A percentile compares a stretch with the other conserved stretches of the same genome.
Evolutionary conservation across 148 eudicot genomes (phyloP).

Genomic region (Rhododendron henanense): DNA sequence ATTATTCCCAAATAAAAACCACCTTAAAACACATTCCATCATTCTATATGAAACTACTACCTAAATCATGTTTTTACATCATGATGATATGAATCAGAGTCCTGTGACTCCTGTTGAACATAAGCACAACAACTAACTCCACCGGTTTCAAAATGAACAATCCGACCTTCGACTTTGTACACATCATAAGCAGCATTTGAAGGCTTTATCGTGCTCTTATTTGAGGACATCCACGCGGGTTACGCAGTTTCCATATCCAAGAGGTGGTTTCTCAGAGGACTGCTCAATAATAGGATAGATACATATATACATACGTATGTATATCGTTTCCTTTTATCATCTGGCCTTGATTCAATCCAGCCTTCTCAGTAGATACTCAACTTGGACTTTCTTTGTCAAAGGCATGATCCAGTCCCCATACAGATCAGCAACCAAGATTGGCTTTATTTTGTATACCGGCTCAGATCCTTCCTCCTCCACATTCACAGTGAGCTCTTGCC

Average conservation of each 20-base stretch:
- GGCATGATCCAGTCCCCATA: slow-evolving; percentile 98
- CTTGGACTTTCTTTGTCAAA: slow-evolving; percentile 85
- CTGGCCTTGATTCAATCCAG: slow-evolving; percentile 44
- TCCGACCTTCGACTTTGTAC: neutral
- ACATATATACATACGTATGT: neutral
- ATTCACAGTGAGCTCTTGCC: slow-evolving; percentile 52
- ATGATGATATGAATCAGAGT: too few relatives aligned
- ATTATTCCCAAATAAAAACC: neutral
- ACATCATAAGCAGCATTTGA: neutral
- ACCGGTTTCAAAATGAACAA: neutral
- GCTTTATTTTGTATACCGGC: slow-evolving; percentile 72
- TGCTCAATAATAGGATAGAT: neutral
- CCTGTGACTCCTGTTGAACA: neutral
- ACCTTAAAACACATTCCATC: neutral
- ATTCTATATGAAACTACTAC: neutral
- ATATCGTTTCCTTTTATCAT: neutral
- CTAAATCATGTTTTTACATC: neutral
- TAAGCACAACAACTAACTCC: neutral
- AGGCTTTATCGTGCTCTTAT: neutral
- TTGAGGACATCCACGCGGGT: neutral
- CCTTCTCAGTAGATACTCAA: slow-evolving; percentile 79
- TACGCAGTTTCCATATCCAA: neutral
- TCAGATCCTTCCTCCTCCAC: slow-evolving; percentile 29
- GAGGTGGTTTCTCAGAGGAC: neutral
- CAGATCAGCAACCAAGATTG: slow-evolving; percentile 71